Base-by-base conservation (phyloP, 1,284 basidiomycete species). In the Sparassis latifolia region DNA sequence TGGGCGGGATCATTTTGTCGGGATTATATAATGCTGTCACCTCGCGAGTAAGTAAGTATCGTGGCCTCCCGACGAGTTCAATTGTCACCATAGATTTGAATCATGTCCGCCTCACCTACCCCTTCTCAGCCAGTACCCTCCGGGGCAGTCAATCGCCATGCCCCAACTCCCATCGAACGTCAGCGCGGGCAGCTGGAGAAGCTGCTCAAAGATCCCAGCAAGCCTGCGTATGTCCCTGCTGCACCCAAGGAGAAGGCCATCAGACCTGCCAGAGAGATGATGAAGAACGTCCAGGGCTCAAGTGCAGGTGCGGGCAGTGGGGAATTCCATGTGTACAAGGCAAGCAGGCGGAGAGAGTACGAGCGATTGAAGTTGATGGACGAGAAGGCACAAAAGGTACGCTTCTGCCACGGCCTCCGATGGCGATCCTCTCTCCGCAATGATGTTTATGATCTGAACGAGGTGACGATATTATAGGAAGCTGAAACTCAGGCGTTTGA, bases 281-380 rank as follows among this genome's bases (percentile, higher is more conserved):
- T 99, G 88, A 97, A 97, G 79, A 98, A 96, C 59, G 93, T 97
- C 2, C 91, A 95, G 66, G 94, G 94, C 1, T 93, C 89, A 6
- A 91, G 88, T 68, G 91, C 92, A 2, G 94, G 89, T 49, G 92
- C 94, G 12, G 94, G 94, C 44, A 93, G 89, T 56, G 93, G 93
- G 45, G 94, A 97, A 69, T 97, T 97, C 62, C 97, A 99, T 65
- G 97, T 99, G 3, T 99, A 99, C 76, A 99, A 99, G 68, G 94
- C 97, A 42, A 84, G 86, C 56, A 74, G 97, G 55, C 77, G 96
- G 63, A 78, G 95, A 62, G 97, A 99, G 71, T 98, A 96, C 62
- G 97, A 99, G 68, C 75, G 97, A 45, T 67, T 99, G 49, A 92
- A 90, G 70, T 61, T 96, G 6, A 85, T 99, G 78, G 92, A 97